Percentiles rank a stretch among this genome's conserved stretches.
These are phyloP conservation scores for Gremmenia infestans DNA, from an alignment of 2,329 filamentous ascomycete species.

Conservation along the genomic window DNA sequence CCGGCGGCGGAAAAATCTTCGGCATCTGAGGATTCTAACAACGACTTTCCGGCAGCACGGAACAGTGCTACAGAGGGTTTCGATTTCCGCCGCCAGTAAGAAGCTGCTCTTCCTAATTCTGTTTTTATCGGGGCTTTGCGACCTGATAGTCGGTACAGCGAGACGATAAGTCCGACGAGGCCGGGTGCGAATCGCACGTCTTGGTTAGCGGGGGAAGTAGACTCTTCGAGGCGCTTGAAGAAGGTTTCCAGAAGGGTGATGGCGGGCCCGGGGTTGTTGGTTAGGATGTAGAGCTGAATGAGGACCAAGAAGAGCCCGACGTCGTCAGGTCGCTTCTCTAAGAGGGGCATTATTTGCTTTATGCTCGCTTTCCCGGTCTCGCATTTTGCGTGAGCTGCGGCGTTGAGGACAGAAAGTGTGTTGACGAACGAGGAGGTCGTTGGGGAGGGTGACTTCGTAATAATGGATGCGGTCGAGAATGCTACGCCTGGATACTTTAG, in stretches of 20 bases:
- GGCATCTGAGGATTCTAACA: conserved; percentile 68
- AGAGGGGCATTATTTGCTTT: conserved; percentile 61
- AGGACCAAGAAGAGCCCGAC: conserved; percentile 75
- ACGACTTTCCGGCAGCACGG: conserved; percentile 74
- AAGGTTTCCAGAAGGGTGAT: conserved; percentile 72
- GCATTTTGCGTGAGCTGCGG: conserved; percentile 66
- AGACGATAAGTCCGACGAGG: conserved; percentile 72
- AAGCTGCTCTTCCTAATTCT: conserved; percentile 73
- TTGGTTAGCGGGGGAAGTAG: conserved; percentile 48
- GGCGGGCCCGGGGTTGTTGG: conserved; percentile 67
- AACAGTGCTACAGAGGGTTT: conserved; percentile 61
- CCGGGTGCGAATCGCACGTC: conserved; percentile 80
- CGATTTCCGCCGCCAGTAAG: conserved; percentile 69
- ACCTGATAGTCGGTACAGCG: conserved; percentile 72
- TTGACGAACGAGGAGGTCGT: conserved; percentile 47
- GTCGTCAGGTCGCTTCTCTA: conserved; percentile 72
- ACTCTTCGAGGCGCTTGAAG: conserved; percentile 64
- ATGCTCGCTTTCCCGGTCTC: conserved; percentile 61
- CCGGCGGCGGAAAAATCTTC: conserved; percentile 67
- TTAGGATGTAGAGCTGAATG: conserved; percentile 73
- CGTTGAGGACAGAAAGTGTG: conserved; percentile 59
- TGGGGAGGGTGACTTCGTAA: conserved; percentile 42
- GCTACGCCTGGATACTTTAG: conserved; percentile 63
- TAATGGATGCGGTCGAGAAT: conserved; percentile 39
- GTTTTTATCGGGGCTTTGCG: conserved; percentile 66